Conservation (phyloP, 2,329 filamentous ascomycete species). For the Scortechinia acanthostroma region DNA sequence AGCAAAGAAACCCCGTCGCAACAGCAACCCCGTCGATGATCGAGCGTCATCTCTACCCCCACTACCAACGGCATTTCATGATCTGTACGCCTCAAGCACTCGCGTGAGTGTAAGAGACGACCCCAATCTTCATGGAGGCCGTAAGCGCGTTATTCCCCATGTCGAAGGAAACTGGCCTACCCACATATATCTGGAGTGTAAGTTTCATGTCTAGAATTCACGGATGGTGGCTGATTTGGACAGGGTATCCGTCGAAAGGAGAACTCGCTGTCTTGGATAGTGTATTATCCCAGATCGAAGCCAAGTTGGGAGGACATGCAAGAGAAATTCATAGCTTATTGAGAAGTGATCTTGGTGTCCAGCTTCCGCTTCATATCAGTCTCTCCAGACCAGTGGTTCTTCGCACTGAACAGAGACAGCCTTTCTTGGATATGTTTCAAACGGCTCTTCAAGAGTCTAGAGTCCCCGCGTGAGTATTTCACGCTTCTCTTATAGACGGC, state of each 20-base stretch:
- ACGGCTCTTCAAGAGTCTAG: slow-evolving; percentile 16
- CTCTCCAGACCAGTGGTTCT: slow-evolving; percentile 50
- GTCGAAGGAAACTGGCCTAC: slow-evolving; percentile 59
- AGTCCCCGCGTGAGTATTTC: slow-evolving; percentile 20
- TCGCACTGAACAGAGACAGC: slow-evolving; percentile 39
- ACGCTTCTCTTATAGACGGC: neutral
- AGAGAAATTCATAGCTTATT: slow-evolving; percentile 37
- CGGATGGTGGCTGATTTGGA: neutral
- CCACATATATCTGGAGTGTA: slow-evolving; percentile 61
- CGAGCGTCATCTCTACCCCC: slow-evolving; percentile 30
- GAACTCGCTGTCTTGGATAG: neutral
- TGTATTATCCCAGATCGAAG: neutral
- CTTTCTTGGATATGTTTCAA: slow-evolving; percentile 35
- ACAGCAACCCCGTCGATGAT: neutral
- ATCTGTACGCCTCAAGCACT: slow-evolving; percentile 50
- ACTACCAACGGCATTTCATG: slow-evolving; percentile 47
- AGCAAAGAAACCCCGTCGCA: neutral
- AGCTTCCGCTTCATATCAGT: slow-evolving; percentile 53
- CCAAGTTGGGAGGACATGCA: neutral
- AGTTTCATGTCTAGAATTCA: slow-evolving; percentile 13
- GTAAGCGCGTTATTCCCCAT: slow-evolving; percentile 51
- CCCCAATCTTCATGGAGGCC: slow-evolving; percentile 50
- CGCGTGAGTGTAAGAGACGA: slow-evolving; percentile 50
- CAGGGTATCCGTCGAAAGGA: neutral
- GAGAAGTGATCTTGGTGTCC: slow-evolving; percentile 42